Evolutionary conservation across 306 rosid genomes (phyloP).

Genomic region (Acacia confusa): DNA sequence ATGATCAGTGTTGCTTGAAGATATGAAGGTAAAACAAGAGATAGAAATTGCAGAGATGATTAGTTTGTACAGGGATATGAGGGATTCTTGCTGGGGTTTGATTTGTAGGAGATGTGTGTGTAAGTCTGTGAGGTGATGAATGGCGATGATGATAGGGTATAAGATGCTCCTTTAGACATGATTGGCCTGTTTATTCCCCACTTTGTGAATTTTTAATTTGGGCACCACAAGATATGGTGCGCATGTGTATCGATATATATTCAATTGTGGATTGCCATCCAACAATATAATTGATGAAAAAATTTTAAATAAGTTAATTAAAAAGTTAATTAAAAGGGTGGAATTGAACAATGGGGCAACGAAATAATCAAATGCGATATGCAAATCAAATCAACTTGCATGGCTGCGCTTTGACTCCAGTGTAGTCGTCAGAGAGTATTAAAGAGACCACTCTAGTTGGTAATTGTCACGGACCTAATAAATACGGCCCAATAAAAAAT

Average conservation of each 20-base stretch:
- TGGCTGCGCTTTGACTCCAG: not conserved
- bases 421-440: not conserved
- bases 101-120: not conserved
- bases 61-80: too few relatives aligned
- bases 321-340: not conserved
- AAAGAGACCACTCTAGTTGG: not conserved
- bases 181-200: conserved; percentile 35
- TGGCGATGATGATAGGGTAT: conserved; percentile 38
- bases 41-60: too few relatives aligned
- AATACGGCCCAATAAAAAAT: too few relatives aligned
- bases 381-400: not conserved
- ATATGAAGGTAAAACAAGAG: not conserved
- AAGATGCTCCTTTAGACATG: conserved; percentile 34
- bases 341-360: not conserved
- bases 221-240: not conserved
- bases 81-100: not conserved
- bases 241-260: not conserved
- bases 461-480: too few relatives aligned
- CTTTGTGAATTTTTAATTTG: conserved; percentile 8
- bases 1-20: conserved; percentile 81
- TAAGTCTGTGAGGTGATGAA: not conserved
- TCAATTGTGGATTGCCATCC: not conserved
- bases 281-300: not conserved
- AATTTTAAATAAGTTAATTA: not conserved
- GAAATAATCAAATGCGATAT: not conserved